Base-by-base conservation (phyloP, 768 basidiomycete species). In the Boletus insuetus region DNA sequence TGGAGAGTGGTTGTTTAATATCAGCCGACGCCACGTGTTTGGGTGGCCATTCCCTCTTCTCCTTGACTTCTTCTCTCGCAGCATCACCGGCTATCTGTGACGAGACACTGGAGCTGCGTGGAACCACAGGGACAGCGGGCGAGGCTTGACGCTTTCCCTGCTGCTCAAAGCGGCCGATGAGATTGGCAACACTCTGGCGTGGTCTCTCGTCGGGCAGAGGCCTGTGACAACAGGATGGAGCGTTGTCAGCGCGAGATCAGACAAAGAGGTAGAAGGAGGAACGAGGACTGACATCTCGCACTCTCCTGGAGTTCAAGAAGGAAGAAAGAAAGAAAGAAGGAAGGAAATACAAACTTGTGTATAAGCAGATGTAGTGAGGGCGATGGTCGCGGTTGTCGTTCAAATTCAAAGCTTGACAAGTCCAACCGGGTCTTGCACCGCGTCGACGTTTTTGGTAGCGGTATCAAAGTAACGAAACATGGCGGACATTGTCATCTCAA, bases 191-290 rank as follows among this genome's bases (percentile, higher is more conserved):
- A 64, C 87, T 90, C 69, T 82, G 83, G 56, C 91, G 87, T 46
- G 91, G 90, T 67, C 87, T 82, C 75, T 94, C 91, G 78, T 93
- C 91, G 72, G 91, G 90, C 58, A 91, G 74, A 52, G 88, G 87
- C 91, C 90, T 92, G 66, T 58, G 61, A 58, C 56, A 50, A 61
- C 44, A 46, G 17, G 34, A 51, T 24, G 40, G 40, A 16, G 26
- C 39, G 37, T 12, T 8, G 54, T 71, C 41, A 64, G 59, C 46
- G 32, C 38, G 51, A 54, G 46, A 61, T 58, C 53, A 32, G 51
- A 47, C n/a, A 42, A 35, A 14, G 47, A 32, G 19, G 20, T 13
- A 32, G 16, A 29, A 59, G 51, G 41, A 42, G 38, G 16, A 44
- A 56, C 55, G n/a, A 46, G 16, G 20, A 69, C 68, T 69, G 47